Evolutionary conservation across 2,329 filamentous ascomycete species (phyloP), one percentile per base, ranked within the genome.

Genomic region (Fusarium caatingaense): DNA sequence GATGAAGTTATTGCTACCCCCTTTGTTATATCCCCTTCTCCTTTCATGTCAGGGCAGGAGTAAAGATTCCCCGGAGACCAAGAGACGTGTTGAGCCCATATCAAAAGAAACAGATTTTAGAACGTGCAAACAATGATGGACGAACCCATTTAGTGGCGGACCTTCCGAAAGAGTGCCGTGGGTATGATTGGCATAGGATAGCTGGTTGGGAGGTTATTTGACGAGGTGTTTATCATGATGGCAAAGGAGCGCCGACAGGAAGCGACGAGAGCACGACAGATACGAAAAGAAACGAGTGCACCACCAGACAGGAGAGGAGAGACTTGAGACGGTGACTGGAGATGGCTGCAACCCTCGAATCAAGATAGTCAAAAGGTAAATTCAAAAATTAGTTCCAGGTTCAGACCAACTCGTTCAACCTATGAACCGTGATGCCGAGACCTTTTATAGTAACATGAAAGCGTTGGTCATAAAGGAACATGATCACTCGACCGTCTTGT

Each of bases 81-180:
- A 64, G 70, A 75, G 69, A 64, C 34, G 64, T 68, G 72, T 72
- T 66, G 68, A 66, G 73, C 70, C 73, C 72, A 60, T 67, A 57
- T 62, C 59, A 73, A 75, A 73, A 75, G 71, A 75, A 75, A 75
- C 72, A 75, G 61, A 62, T 41, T 72, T 56, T 75, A 75, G 73
- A 75, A 66, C 66, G 68, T 75, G 73, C 73, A 75, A 74, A 73
- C 73, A 74, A 75, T 66, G 69, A 74, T 71, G 72, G 69, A 66
- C 64, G 71, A 72, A 63, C 66, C 71, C 66, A 65, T 59, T 34
- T 69, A 60, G 63, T 66, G 72, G 65, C 73, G 66, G 65, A 58
- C 55, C 61, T 64, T 46, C 48, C 62, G 63, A 68, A 64, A 73
- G 72, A 72, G 71, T 75, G 67, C 72, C 63, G 69, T 64, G 72